Evolutionary conservation across 768 basidiomycete species (phyloP), one percentile per base, ranked within the genome.

Genomic region (Termitomyces titanicus): DNA sequence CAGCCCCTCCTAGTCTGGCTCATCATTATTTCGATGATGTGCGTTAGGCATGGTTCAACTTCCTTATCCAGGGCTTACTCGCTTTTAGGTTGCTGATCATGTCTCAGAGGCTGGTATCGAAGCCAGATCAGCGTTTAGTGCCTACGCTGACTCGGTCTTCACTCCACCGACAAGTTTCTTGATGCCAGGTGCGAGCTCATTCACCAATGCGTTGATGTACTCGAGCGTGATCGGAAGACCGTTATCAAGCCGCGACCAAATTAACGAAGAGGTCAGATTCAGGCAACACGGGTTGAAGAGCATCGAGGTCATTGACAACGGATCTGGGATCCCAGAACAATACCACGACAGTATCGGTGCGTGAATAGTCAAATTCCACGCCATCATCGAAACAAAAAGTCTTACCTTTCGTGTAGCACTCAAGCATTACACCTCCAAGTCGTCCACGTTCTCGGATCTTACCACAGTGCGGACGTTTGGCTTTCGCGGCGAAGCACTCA

Each of bases 11-110:
- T 60, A 88, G 88, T 61, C 77, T 94, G 45, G 88, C 92, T 18
- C 77, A 86, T 61, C 94, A 96, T 67, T 99, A 95, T 75, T 98
- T 99, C 70, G 94, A 96, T 69, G 94, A 96, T 71, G 96, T 92
- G 55, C 59, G 87, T 75, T 25, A n/a, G n/a, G n/a, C n/a, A 27
- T 47, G 59, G 87, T 75, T n/a, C n/a, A n/a, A n/a, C n/a, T n/a
- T n/a, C 27, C 20, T 51, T 17, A n/a, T 57, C 48, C 38, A 53
- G 40, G 29, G 22, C 43, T 4, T 24, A 61, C 43, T 29, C 11
- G 37, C 5, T 35, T 11, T 22, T 59, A 92, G 89, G 89, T 92
- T 72, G 84, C 82, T 42, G 88, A 89, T 61, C 75, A 79, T 7
- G 79, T 76, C 9, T 92, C 89, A 1, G 90, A 88, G 64, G 81